Evolutionary conservation across 192 early-diverging fungal genomes (phyloP).

Genomic region (Ambispora gerdemannii): DNA sequence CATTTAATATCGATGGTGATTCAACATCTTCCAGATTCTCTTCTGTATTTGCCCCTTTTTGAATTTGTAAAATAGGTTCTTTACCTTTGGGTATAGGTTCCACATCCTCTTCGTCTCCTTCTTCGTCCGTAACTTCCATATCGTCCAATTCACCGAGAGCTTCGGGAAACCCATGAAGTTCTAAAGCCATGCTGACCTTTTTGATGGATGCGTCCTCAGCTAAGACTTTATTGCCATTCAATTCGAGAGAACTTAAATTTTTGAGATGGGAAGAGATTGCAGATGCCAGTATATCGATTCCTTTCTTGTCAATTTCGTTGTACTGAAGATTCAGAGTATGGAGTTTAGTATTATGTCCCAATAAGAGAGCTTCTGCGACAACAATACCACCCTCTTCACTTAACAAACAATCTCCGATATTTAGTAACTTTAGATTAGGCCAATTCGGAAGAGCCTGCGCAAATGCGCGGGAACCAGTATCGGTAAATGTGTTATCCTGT

Average conservation of each 20-base stretch:
- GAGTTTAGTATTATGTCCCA: conserved; percentile 52
- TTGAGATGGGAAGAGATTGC: conserved; percentile 64
- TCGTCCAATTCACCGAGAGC: conserved; percentile 92
- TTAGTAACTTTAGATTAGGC: conserved; percentile 73
- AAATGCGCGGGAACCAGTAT: conserved; percentile 72
- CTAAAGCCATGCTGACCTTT: conserved; percentile 65
- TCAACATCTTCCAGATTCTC: background rate
- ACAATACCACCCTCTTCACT: conserved; percentile 65
- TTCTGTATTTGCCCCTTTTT: too few species aligned
- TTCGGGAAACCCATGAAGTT: conserved; percentile 67
- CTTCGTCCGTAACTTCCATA: conserved; percentile 81
- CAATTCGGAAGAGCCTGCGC: conserved; percentile 73
- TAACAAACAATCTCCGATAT: conserved; percentile 90
- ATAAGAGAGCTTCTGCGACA: conserved; percentile 64
- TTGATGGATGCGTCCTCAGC: conserved; percentile 77
- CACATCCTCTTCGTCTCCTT: conserved; percentile 66
- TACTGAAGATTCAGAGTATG: conserved; percentile 72
- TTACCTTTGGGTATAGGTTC: conserved; percentile 32
- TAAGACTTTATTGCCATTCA: conserved; percentile 92
- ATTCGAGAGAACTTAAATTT: conserved; percentile 63
- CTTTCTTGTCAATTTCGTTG: conserved; percentile 85
- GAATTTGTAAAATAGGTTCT: too few species aligned
- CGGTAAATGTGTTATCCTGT: conserved; percentile 97
- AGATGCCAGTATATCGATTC: conserved; percentile 63
- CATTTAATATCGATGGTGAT: background rate